Evolutionary conservation across 495 filamentous ascomycete species (phyloP).

Genomic region (Penicillium antarcticum): DNA sequence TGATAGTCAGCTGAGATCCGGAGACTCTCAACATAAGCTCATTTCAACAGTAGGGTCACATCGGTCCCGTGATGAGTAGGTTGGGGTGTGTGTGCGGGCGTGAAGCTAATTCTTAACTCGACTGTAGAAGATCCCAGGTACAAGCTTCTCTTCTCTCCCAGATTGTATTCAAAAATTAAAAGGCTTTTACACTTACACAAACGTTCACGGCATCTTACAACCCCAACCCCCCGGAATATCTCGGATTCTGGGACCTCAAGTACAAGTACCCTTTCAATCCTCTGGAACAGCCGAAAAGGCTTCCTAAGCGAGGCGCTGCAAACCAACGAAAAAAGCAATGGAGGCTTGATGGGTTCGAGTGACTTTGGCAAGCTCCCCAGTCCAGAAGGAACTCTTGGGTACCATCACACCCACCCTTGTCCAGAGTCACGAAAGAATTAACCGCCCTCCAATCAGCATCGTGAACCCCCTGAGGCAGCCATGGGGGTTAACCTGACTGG

Average conservation of each 20-base stretch:
- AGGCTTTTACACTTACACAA: not conserved
- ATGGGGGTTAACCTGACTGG: constrained; percentile 2
- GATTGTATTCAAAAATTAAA: constrained; percentile 5
- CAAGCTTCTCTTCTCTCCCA: constrained; percentile 4
- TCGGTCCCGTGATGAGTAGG: not conserved
- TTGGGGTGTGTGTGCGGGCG: not conserved
- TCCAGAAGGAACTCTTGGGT: not conserved
- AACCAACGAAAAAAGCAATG: not conserved
- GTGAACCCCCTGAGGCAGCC: constrained; percentile 9
- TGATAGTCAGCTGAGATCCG: too few species aligned
- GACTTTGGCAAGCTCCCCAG: not conserved
- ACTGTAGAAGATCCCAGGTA: constrained; percentile 1
- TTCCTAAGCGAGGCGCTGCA: not conserved
- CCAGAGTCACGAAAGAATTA: constrained; percentile 1
- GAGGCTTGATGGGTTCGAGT: not conserved
- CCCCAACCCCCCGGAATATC: not conserved
- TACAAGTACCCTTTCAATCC: not conserved
- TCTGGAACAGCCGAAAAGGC: not conserved
- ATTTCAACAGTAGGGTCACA: too few species aligned
- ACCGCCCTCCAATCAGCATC: constrained; percentile 10
- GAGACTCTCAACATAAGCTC: too few species aligned
- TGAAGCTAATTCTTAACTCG: constrained; percentile 7
- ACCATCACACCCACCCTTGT: not conserved
- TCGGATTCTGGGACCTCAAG: not conserved
- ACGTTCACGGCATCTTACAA: not conserved